These are phyloP conservation scores for Aureobasidium namibiae DNA, from an alignment of 2,329 filamentous ascomycete genomes.

Conservation along the genomic window DNA sequence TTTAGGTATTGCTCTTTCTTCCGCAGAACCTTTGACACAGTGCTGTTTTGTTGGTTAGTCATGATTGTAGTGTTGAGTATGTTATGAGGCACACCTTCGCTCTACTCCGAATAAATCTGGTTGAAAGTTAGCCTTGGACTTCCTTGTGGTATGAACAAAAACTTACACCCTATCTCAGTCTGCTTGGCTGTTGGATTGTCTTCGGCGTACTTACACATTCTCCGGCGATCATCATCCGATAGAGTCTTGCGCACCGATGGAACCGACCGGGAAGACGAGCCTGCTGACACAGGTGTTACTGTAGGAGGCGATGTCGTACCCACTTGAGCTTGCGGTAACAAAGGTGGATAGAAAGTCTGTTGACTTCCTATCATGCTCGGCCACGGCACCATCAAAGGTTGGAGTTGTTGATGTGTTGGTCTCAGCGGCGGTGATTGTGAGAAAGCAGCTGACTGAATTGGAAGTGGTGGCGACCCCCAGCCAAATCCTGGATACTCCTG, in stretches of 20 bases:
- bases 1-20: constrained; percentile 92
- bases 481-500: constrained; percentile 58
- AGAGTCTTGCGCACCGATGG: constrained; percentile 56
- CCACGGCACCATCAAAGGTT: constrained; percentile 73
- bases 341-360: constrained; percentile 51
- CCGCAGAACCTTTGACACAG: constrained; percentile 93
- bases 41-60: constrained; percentile 48
- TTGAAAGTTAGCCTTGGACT: background rate
- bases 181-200: constrained; percentile 88
- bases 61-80: background rate
- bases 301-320: constrained; percentile 43
- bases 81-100: constrained; percentile 65
- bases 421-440: constrained; percentile 48
- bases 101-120: constrained; percentile 87
- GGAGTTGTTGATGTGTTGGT: constrained; percentile 47
- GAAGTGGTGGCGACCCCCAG: constrained; percentile 55
- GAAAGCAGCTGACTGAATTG: constrained; percentile 46
- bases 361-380: constrained; percentile 75
- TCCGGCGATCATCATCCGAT: constrained; percentile 79
- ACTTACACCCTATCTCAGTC: constrained; percentile 82
- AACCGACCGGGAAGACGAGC: constrained; percentile 36
- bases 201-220: constrained; percentile 90
- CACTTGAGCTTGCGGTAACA: constrained; percentile 46
- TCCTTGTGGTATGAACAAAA: background rate
- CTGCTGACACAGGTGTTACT: constrained; percentile 41